Evolutionary conservation across 2,329 filamentous ascomycete genomes (phyloP).

Genomic region (Fusarium nanum): DNA sequence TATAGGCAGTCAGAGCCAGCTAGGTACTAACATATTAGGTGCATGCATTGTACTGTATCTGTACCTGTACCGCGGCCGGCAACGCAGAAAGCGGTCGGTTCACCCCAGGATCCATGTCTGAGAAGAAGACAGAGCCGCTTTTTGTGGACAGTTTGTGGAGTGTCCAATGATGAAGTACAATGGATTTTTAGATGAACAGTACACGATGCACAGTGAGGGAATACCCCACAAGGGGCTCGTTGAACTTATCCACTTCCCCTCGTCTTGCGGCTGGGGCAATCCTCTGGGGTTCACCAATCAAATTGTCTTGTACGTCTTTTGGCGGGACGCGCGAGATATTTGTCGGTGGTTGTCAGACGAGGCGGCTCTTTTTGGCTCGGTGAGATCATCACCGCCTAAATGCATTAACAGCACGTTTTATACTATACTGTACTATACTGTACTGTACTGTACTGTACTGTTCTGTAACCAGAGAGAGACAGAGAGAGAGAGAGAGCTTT

Average conservation of each 20-base stretch:
- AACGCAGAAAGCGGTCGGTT: slow-evolving; percentile 32
- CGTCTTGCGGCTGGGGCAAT: slow-evolving; percentile 42
- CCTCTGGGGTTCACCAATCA: slow-evolving; percentile 31
- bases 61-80: slow-evolving; percentile 30
- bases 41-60: neutral
- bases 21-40: neutral
- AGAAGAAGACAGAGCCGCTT: slow-evolving; percentile 23
- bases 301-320: neutral
- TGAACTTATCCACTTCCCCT: slow-evolving; percentile 40
- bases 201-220: slow-evolving; percentile 1
- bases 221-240: slow-evolving; percentile 33
- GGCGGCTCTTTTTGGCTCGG: slow-evolving; percentile 36
- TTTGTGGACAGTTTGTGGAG: slow-evolving; percentile 33
- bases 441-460: neutral
- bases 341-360: slow-evolving; percentile 25
- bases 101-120: slow-evolving; percentile 7
- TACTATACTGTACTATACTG: too few species aligned
- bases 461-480: neutral
- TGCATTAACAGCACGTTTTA: neutral
- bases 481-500: neutral
- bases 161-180: slow-evolving; percentile 25
- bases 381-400: slow-evolving; percentile 16
- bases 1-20: too few species aligned
- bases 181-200: slow-evolving; percentile 26
- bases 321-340: slow-evolving; percentile 40